Evolutionary conservation across 2,329 filamentous ascomycete species (phyloP).

Genomic region (Tolypocladium nubicola): DNA sequence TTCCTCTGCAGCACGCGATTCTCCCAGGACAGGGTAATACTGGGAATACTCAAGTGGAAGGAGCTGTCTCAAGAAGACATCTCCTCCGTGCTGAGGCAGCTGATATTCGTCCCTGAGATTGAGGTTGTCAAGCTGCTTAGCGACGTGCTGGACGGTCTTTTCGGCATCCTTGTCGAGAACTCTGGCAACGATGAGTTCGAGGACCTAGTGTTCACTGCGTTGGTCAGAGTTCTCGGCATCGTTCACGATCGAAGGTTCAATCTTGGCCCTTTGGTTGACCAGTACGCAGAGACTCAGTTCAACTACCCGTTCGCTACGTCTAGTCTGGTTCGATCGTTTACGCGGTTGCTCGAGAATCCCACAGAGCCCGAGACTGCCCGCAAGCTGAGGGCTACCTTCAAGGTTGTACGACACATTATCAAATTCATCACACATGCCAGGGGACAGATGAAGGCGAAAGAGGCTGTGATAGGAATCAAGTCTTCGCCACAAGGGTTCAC

Average conservation of each 20-base stretch:
- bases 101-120: constrained; percentile 92
- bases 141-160: constrained; percentile 83
- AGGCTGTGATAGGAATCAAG: constrained; percentile 76
- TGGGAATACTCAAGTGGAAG: constrained; percentile 80
- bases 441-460: constrained; percentile 78
- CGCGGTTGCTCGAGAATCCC: constrained; percentile 70
- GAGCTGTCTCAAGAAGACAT: constrained; percentile 63
- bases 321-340: constrained; percentile 79
- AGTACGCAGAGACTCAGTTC: constrained; percentile 81
- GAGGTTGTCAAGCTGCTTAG: constrained; percentile 91
- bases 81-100: constrained; percentile 62
- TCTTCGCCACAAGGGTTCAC: constrained; percentile 64
- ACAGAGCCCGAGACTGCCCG: constrained; percentile 75
- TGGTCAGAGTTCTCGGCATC: constrained; percentile 85
- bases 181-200: constrained; percentile 88
- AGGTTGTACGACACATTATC: constrained; percentile 84
- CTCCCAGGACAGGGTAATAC: constrained; percentile 79
- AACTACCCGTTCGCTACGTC: constrained; percentile 89
- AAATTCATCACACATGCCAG: constrained; percentile 91
- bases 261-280: constrained; percentile 77
- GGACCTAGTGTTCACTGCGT: constrained; percentile 79
- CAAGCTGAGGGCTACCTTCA: constrained; percentile 82
- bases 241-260: constrained; percentile 93
- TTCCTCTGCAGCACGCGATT: constrained; percentile 92
- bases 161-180: constrained; percentile 82